A percentile compares a stretch with the other conserved stretches of the same genome.
phyloP scores from a whole-genome alignment of 2,329 filamentous ascomycete species.

The Hymenoscyphus occultus region DNA sequence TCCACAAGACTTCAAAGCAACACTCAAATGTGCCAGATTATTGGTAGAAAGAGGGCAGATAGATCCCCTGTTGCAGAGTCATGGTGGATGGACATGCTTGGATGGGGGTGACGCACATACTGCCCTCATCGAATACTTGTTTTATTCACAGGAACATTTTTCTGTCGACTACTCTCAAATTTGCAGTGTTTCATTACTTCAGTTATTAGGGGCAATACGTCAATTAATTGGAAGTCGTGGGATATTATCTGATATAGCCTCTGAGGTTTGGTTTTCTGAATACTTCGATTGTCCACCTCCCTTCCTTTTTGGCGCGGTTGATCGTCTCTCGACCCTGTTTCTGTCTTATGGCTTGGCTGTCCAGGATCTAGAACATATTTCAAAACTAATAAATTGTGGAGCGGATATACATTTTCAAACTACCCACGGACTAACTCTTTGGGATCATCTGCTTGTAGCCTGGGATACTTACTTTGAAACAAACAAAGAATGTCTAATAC shows the following conservation, averaged over 20 bases:
- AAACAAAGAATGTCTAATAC: background rate
- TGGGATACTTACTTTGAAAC: too few species aligned
- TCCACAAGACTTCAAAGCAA: background rate
- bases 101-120: background rate
- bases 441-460: background rate
- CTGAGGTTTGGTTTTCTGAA: background rate
- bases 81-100: background rate
- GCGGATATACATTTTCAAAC: background rate
- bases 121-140: background rate
- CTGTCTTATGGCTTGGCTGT: background rate
- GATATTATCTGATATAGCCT: background rate
- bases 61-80: background rate
- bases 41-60: background rate
- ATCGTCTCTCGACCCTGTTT: background rate
- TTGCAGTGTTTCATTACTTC: background rate
- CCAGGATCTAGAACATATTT: background rate
- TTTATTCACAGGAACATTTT: background rate
- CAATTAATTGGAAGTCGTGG: background rate
- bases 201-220: background rate
- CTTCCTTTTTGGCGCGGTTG: background rate
- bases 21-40: background rate
- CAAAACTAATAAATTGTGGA: background rate
- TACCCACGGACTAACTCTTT: background rate
- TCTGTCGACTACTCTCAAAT: background rate
- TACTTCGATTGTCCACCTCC: background rate